Conservation (phyloP, 352 stramenopile species). For the Blastocystis sp. region DNA sequence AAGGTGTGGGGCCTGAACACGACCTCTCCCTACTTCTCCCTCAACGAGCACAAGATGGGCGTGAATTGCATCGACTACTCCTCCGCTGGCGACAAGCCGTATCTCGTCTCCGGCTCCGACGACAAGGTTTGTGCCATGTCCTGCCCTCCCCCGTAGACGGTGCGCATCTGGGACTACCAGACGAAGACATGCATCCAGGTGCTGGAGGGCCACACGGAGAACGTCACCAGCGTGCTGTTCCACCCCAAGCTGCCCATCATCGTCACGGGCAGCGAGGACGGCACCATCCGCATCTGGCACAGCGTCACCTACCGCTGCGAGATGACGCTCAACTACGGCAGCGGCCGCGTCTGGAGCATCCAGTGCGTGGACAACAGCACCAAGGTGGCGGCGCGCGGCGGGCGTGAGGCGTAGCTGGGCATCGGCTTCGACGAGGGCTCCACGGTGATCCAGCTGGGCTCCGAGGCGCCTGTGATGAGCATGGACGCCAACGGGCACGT, state of each 20-base stretch:
- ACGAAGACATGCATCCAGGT: constrained; percentile 98
- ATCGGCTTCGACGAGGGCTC: constrained; percentile 82
- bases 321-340: constrained; percentile 97
- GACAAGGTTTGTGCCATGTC: constrained; percentile 70
- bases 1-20: constrained; percentile 89
- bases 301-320: constrained; percentile 83
- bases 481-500: constrained; percentile 94
- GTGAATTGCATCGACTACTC: constrained; percentile 99
- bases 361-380: constrained; percentile 77
- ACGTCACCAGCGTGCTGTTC: constrained; percentile 94
- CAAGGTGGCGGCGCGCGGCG: constrained; percentile 68
- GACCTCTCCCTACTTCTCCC: constrained; percentile 87
- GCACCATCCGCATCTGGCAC: constrained; percentile 88
- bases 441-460: constrained; percentile 92
- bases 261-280: constrained; percentile 92
- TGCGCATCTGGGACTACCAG: constrained; percentile 99
- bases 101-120: constrained; percentile 91
- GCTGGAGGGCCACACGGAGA: constrained; percentile 96
- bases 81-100: constrained; percentile 93
- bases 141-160: constrained; percentile 75
- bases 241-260: constrained; percentile 96
- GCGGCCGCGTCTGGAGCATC: constrained; percentile 94
- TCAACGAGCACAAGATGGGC: constrained; percentile 87
- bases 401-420: constrained; percentile 65
- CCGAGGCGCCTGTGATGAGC: constrained; percentile 92